Evolutionary conservation across 2,329 filamentous ascomycete species (phyloP), one percentile per base, ranked within the genome.

Genomic region (Rutstroemia sp.): DNA sequence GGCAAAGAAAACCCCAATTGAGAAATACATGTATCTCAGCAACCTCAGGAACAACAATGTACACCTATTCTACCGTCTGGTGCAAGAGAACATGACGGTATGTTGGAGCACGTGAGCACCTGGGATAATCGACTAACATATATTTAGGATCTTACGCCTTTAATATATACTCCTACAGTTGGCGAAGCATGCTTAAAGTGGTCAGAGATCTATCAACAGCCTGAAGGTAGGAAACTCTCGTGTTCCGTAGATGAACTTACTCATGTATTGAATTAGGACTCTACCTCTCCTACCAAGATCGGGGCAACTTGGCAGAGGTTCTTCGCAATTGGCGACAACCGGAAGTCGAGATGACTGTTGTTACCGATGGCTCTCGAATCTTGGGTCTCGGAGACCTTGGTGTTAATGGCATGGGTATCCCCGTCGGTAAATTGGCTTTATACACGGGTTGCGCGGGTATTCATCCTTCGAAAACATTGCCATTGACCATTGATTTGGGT

Each of bases 371-470:
- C n/a, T 79, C 82, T 54, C 76, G 90, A 71, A 95, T 95, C 23
- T 62, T 69, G 8, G 67, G 90, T 1, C 92, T 95, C 57, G 90
- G 91, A 2, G 90, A 95, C 67, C 88, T 95, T 69, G 90, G 91
- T 5, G 83, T 90, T 1, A 90, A 91, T 14, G 90, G 86, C 4
- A 87, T 95, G 57, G 77, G 94, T 47, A 95, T 95, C 61, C 90
- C 87, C 2, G 79, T 90, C 2, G 90, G 90, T 16, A 95, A 96
- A 69, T 75, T 95, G 30, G 85, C 86, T 10, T 77, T 95, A 41
- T 90, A 89, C 39, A 94, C 90, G 0, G 74, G 92, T 0, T 95
- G 90, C 70, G 90, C 87, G n/a, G 91, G 90, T 16, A 82, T 95
- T 10, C 87, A 92, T 67, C 90, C 89, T 0, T 83, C 85, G 39